Conservation (phyloP, 2,329 filamentous ascomycete genomes). For the Arthrobotrys entomopaga region DNA sequence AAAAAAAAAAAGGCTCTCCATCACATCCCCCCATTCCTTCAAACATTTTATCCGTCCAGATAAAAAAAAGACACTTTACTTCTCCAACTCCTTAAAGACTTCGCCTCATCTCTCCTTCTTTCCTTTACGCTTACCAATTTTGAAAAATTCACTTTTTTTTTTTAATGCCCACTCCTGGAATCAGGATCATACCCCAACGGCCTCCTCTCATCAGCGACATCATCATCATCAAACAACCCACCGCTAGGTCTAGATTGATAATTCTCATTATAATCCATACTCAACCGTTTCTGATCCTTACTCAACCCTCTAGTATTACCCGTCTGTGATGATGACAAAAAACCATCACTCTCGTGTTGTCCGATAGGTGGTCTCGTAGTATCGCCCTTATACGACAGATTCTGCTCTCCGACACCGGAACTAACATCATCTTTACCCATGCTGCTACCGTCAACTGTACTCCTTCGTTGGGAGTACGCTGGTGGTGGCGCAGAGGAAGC, state of each 20-base stretch:
- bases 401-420: constrained; percentile 33
- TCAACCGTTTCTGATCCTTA: constrained; percentile 37
- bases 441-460: constrained; percentile 8
- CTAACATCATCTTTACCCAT: constrained; percentile 2
- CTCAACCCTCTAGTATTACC: constrained; percentile 6
- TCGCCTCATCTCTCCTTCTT: neutral
- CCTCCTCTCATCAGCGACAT: constrained; percentile 33
- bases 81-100: neutral
- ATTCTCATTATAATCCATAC: constrained; percentile 49
- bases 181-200: constrained; percentile 49
- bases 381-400: constrained; percentile 43
- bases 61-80: neutral
- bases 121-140: neutral
- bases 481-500: no score
- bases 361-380: constrained; percentile 36
- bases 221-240: constrained; percentile 44
- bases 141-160: constrained; percentile 4
- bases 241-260: constrained; percentile 45
- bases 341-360: constrained; percentile 49
- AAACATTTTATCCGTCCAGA: neutral
- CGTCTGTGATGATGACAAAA: constrained; percentile 21
- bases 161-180: constrained; percentile 51
- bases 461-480: constrained; percentile 4
- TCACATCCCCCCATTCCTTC: neutral
- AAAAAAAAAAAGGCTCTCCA: constrained; percentile 1